Conservation (phyloP, 1,284 basidiomycete species). For the Dichomitus squalens region DNA sequence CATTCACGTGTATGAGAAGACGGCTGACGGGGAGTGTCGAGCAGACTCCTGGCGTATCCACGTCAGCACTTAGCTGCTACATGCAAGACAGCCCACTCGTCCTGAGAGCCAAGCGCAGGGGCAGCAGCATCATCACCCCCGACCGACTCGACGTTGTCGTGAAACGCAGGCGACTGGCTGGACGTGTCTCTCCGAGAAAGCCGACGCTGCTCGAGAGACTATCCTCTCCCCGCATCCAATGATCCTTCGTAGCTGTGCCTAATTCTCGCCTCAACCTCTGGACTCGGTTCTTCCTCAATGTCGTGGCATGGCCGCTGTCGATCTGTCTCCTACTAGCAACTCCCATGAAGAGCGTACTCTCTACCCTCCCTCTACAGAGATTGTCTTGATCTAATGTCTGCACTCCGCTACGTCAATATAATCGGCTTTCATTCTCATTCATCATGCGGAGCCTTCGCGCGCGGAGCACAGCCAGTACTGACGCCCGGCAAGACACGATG, state of each 20-base stretch:
- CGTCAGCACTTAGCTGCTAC: neutral
- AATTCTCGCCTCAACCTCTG: no score
- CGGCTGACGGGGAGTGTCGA: neutral
- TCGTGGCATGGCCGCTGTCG: no score
- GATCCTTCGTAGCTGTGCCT: no score
- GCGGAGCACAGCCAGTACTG: no score
- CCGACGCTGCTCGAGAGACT: neutral
- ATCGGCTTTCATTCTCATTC: no score
- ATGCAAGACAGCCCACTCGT: conserved; percentile 21
- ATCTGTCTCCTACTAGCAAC: no score
- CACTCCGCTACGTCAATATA: no score
- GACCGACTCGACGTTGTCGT: neutral
- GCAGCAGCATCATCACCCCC: neutral
- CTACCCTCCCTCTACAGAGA: no score
- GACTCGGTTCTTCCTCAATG: no score
- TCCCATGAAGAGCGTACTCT: no score
- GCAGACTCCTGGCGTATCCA: conserved; percentile 8
- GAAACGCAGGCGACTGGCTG: neutral
- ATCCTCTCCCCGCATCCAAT: neutral
- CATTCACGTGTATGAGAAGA: neutral
- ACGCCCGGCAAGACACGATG: neutral
- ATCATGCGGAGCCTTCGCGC: no score
- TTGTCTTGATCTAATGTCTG: no score
- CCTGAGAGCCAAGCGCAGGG: conserved; percentile 26
- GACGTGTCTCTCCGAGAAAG: neutral